A percentile compares a stretch with the other conserved stretches of the same genome.
phyloP scores from a whole-genome alignment of 176 grass and related monocot genomes.

The Thinopyrum elongatum region DNA sequence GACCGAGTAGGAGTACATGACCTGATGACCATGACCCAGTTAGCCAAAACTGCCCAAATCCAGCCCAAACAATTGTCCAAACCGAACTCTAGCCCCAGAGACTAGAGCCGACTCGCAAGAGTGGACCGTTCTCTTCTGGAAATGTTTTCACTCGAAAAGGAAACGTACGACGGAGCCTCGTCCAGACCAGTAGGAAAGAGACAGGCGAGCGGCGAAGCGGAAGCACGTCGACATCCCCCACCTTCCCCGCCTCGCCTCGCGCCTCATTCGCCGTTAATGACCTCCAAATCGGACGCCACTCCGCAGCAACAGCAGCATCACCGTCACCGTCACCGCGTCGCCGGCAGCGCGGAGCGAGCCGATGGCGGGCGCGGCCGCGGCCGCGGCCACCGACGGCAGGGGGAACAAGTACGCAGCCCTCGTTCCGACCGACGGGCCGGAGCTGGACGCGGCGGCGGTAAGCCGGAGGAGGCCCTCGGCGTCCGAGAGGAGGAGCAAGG shows the following conservation, averaged over 20 bases:
- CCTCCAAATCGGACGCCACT: constrained; percentile 9
- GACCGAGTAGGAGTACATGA: constrained; percentile 2
- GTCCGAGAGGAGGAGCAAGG: constrained; percentile 31
- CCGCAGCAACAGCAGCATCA: background rate
- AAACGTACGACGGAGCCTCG: background rate
- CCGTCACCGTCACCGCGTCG: background rate
- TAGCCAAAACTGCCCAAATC: background rate
- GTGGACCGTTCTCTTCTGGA: background rate
- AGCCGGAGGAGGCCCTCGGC: background rate
- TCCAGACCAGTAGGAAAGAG: background rate
- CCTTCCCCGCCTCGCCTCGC: constrained; percentile 30
- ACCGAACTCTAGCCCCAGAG: too few relatives aligned
- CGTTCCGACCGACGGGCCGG: constrained; percentile 30
- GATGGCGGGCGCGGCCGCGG: constrained; percentile 12
- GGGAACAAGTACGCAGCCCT: constrained; percentile 40
- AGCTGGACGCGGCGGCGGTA: background rate
- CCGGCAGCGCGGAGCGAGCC: constrained; percentile 3
- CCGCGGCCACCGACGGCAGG: constrained; percentile 28
- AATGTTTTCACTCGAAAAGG: background rate
- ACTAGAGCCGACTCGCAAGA: too few relatives aligned
- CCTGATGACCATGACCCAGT: background rate
- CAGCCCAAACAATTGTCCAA: too few relatives aligned
- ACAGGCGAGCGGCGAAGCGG: constrained; percentile 11
- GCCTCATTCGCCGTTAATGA: constrained; percentile 29
- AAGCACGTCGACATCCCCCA: constrained; percentile 35